Evolutionary conservation across 495 filamentous ascomycete genomes (phyloP).

Genomic region (Trichoderma parareesei): DNA sequence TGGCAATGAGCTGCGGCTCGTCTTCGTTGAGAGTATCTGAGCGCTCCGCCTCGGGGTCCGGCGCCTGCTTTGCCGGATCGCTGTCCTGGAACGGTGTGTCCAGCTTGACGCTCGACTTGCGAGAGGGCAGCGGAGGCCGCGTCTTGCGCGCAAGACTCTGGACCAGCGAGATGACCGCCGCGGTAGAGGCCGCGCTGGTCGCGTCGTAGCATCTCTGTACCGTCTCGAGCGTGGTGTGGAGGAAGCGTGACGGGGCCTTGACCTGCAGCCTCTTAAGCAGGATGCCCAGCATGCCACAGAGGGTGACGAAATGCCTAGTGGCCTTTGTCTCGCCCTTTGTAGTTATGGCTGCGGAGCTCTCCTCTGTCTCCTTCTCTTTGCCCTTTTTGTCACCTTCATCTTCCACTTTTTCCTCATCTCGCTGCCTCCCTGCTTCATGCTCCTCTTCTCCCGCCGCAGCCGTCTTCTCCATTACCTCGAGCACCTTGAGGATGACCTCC

Average conservation of each 20-base stretch:
- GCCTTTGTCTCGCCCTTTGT: slow-evolving; percentile 18
- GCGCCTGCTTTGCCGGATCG: slow-evolving; percentile 48
- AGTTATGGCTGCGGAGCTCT: slow-evolving; percentile 16
- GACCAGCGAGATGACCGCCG: slow-evolving; percentile 66
- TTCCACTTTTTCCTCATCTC: slow-evolving; percentile 26
- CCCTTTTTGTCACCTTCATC: slow-evolving; percentile 41
- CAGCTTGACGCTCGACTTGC: slow-evolving; percentile 54
- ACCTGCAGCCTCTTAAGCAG: slow-evolving; percentile 83
- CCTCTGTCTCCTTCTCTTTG: slow-evolving; percentile 24
- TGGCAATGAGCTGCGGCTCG: slow-evolving; percentile 54
- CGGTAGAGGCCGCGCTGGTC: slow-evolving; percentile 55
- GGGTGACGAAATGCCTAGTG: slow-evolving; percentile 56
- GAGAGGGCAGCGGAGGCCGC: slow-evolving; percentile 64
- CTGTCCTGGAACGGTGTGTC: slow-evolving; percentile 37
- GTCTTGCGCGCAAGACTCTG: slow-evolving; percentile 64
- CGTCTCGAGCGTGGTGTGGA: slow-evolving; percentile 80
- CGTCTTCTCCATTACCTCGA: slow-evolving; percentile 48
- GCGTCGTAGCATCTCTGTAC: slow-evolving; percentile 59
- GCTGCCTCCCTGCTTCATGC: no score
- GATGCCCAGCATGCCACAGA: slow-evolving; percentile 74
- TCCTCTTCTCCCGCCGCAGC: slow-evolving; percentile 29
- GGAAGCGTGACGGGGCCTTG: slow-evolving; percentile 83
- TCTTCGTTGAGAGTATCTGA: slow-evolving; percentile 42
- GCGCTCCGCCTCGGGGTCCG: slow-evolving; percentile 72
- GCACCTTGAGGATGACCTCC: slow-evolving; percentile 85